Conservation (phyloP, 306 rosid genomes). For the Elaeagnus macrophylla region DNA sequence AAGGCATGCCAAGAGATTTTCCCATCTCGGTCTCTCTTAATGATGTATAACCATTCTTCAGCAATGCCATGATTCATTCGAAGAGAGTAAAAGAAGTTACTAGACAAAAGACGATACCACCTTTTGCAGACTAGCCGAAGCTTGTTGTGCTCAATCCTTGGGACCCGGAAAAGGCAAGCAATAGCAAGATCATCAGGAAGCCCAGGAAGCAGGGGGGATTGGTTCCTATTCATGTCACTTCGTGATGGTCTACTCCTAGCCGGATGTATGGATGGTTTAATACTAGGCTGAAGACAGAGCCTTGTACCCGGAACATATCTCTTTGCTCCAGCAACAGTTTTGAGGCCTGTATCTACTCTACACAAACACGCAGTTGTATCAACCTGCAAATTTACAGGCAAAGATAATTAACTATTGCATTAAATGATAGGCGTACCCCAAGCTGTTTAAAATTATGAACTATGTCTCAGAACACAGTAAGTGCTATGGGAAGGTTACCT, state of each 20-base stretch:
- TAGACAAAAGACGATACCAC: conserved; percentile 74
- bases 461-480: not conserved
- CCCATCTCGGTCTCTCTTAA: conserved; percentile 79
- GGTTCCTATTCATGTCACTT: conserved; percentile 64
- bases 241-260: conserved; percentile 66
- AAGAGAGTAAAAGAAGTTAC: conserved; percentile 74
- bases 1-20: conserved; percentile 91
- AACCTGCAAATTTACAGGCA: conserved; percentile 46
- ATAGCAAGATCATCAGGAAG: conserved; percentile 89
- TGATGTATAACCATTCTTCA: conserved; percentile 78
- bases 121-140: conserved; percentile 76
- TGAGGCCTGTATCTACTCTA: conserved; percentile 74
- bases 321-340: conserved; percentile 73
- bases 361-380: conserved; percentile 82
- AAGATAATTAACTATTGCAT: not conserved
- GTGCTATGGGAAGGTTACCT: not conserved
- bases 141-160: conserved; percentile 69
- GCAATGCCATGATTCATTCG: conserved; percentile 62
- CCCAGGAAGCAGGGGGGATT: conserved; percentile 77
- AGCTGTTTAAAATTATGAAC: conserved; percentile 7
- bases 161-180: conserved; percentile 78
- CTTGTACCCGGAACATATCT: conserved; percentile 72
- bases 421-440: not conserved
- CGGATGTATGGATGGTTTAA: conserved; percentile 80
- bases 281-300: conserved; percentile 84